Base-by-base conservation (phyloP, 2,329 filamentous ascomycete genomes). In the Aspergillus caelatus region DNA sequence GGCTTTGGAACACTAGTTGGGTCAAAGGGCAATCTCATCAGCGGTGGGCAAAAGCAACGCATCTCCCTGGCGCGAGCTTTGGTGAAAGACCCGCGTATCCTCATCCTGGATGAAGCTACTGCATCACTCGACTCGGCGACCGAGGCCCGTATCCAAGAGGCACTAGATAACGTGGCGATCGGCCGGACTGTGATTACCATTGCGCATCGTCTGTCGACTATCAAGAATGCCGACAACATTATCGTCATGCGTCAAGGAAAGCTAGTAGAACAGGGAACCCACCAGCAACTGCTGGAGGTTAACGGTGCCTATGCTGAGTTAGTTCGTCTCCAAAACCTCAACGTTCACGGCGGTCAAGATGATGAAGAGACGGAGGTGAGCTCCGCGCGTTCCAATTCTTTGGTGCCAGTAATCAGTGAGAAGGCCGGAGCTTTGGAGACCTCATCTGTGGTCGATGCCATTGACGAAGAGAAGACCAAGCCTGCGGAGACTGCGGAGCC, bases 61-160 rank as follows among this genome's bases (percentile, higher is more conserved):
- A 93, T 96, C 68, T 91, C 92, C 8, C 95, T 96, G 74, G 92
- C 93, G 3, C 83, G 92, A 66, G 91, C 91, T 30, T 85, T 96
- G 56, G 89, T 96, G n/a, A 91, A 89, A 4, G 88, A 96, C 68
- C 93, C 92, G 0, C 92, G 91, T 79, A 84, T 97, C 71, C 85
- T 97, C 1, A 86, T 97, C 0, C 87, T 97, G 3, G 94, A 97
- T 67, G 94, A 97, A 77, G 94, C 94, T 1, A 97, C 94, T 0
- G 93, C 90, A 39, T 92, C 92, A 5, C 84, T 97, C 0, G 94
- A 97, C 73, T 94, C 93, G 7, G 91, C 92, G 72, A 93, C 91
- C 0, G 94, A 97, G 78, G 90, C 89, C 58, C 88, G 94, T 10
- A 93, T 97, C 1, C 93, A 97, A 76, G 89, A 89, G 41, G 93